Evolutionary conservation across 2,329 filamentous ascomycete genomes (phyloP), one percentile per base, ranked within the genome.

Genomic region (Phialophora macrospora): DNA sequence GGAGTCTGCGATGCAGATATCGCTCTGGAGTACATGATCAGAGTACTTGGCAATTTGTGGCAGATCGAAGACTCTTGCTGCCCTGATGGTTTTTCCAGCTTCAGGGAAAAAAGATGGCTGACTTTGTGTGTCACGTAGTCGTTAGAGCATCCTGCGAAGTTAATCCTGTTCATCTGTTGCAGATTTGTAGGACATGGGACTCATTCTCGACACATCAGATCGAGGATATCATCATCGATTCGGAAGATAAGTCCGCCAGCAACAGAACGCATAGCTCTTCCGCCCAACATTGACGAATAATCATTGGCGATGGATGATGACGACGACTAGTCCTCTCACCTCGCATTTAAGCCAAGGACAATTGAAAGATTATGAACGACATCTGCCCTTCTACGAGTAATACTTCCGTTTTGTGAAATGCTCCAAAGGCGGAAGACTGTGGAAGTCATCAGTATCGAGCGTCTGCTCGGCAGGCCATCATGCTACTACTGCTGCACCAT

Each of bases 141-240:
- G 14, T 44, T n/a, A 8, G 17, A 44, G 38, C 38, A 44, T 7
- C 38, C 14, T n/a, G 1, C 4, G 6, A 44, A 44, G 17, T 44
- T 17, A 44, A 44, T 44, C 17, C 38, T n/a, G 17, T 44, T 7
- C 38, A 44, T 8, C 6, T 17, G 34, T 34, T 34, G 32, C 11
- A 9, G 32, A 34, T 34, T 32, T 7, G 34, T 17, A 41, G 34
- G 14, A 9, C 14, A 41, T 41, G 5, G 34, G 34, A 17, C 14
- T 41, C 34, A 17, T 14, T 41, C 4, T 5, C 12, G 4, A 17
- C 34, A 41, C 12, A 46, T 57, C 34, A 44, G 3, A 2, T 57
- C 55, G 17, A 49, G 41, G 9, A 59, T 49, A 49, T 46, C 56
- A 59, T 59, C 56, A 46, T 59, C 41, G 26, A 14, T 8, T 22